Base-by-base conservation (phyloP, 2,329 filamentous ascomycete species). In the Aureobasidium pullulans region DNA sequence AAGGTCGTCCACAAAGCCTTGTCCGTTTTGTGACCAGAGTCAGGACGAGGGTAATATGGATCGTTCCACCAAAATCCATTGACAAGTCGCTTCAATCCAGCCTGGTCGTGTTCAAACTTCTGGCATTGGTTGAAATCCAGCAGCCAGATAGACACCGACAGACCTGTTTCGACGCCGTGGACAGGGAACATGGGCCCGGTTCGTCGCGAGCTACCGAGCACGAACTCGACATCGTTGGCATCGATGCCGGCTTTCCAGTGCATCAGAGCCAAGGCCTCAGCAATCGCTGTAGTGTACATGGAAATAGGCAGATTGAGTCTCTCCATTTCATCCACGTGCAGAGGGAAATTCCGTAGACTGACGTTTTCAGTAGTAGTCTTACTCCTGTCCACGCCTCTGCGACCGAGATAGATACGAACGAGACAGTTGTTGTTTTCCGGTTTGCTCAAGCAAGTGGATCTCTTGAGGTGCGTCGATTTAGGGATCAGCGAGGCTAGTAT, bases 81-180 rank as follows among this genome's bases (percentile, higher is more conserved):
- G 2, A 61, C 63, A 0, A 73, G 75, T 1, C 77, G 76, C 37
- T 74, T 68, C 11, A 70, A 50, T 0, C 81, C 63, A 0, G 78
- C 77, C 0, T 60, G 57, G 40, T 78, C 70, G 70, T 77, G 73
- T 0, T 65, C 36, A 74, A 84, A 57, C 75, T 81, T 65, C 67
- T 83, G 60, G 79, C 82, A 67, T 82, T 82, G 39, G 76, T 83
- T 67, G 77, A 84, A 73, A 82, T 86, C 76, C 79, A 86, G 77
- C 5, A 71, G 61, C 68, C 68, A 70, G 34, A 70, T 62, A 13
- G 36, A 34, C 29, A 44, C 13, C 11, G 53, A 16, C 9, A 15
- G n/a, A 11, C 43, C 29, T 19, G 23, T 23, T 23, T 23, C 23
- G 23, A 2, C 23, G 23, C 23, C 23, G 23, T 23, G 23, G 23